Percentiles rank a stretch among this genome's conserved stretches.
phyloP scores from a whole-genome alignment of 2,329 filamentous ascomycete genomes.

The Cordyceps sp. region DNA sequence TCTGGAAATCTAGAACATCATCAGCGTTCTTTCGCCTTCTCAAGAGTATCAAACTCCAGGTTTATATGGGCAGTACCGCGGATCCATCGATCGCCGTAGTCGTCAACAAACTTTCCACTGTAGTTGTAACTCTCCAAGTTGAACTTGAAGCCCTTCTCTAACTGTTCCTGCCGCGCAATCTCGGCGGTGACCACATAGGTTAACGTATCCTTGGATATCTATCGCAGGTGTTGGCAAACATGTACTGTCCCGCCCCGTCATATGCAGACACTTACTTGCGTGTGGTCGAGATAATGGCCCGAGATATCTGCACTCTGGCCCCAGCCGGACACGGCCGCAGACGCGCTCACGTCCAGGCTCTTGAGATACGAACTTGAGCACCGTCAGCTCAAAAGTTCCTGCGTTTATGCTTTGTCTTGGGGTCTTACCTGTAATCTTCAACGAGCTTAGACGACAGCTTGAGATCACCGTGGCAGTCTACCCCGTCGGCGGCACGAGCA shows the following conservation, averaged over 20 bases:
- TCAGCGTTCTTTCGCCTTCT: no score
- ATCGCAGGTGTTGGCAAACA: neutral
- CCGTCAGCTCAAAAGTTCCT: no score
- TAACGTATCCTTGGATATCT: neutral
- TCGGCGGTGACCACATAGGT: neutral
- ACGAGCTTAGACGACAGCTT: no score
- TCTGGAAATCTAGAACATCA: neutral
- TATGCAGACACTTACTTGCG: neutral
- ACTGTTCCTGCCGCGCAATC: neutral
- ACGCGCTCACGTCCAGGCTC: conserved; percentile 1
- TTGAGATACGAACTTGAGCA: conserved; percentile 1
- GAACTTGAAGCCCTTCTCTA: neutral
- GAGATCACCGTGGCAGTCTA: no score
- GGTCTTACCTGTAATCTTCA: no score
- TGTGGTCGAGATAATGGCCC: conserved; percentile 1
- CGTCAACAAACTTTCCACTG: neutral
- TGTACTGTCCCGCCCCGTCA: neutral
- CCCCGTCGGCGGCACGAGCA: no score
- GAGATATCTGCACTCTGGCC: conserved; percentile 1
- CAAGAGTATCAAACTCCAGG: neutral
- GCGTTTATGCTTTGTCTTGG: no score
- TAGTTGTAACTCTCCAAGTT: neutral
- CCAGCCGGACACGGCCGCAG: neutral
- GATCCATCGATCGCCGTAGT: conserved; percentile 2
- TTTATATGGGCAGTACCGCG: neutral